Base-by-base conservation (phyloP, 768 basidiomycete genomes). In the Tulasnella sp. region DNA sequence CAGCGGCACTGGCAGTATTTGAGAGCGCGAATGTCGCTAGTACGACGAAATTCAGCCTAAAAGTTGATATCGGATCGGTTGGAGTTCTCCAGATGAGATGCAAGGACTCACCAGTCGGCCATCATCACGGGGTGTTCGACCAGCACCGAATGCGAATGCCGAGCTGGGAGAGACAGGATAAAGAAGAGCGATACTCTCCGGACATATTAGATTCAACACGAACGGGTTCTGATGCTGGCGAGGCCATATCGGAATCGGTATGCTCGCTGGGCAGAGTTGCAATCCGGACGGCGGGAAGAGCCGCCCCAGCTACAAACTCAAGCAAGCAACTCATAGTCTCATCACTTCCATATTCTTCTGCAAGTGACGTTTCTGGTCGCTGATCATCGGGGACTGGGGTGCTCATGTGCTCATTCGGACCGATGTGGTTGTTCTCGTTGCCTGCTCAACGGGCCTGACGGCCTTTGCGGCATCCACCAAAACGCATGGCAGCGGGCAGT, bases 361-460 rank as follows among this genome's bases (percentile, higher is more conserved):
- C 64, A 69, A 69, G 31, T 69, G 64, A 69, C 64, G 18, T 60
- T 37, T 31, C 28, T 69, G 64, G 18, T 64, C 64, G 64, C 64
- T 69, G 64, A 69, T 69, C 64, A 69, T 69, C 31, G 64, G 34
- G 34, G 64, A 28, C 64, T 34, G 4, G 3, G 34, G 34, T 16
- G 7, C 34, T 37, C 64, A 69, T 69, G 64, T 69, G 64, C 64
- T 69, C 64, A 37, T 37, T 24, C 28, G 31, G 31, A 37, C 64
- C 64, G 64, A 69, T 34, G 64, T 37, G 64, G 64, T 31, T 69
- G 16, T 37, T 69, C 64, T 69, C 34, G 64, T 69, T 69, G 64
- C 64, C 64, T 69, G 64, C 64, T 69, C 34, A 37, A 69, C 64
- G 64, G 24, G 64, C 64, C n/a, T 69, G 64, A 69, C 64, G 64